Percentiles rank a stretch among this genome's conserved stretches.
Conservation (phyloP, 108 stramenopile species). For the Cyclotella kingstonii region DNA sequence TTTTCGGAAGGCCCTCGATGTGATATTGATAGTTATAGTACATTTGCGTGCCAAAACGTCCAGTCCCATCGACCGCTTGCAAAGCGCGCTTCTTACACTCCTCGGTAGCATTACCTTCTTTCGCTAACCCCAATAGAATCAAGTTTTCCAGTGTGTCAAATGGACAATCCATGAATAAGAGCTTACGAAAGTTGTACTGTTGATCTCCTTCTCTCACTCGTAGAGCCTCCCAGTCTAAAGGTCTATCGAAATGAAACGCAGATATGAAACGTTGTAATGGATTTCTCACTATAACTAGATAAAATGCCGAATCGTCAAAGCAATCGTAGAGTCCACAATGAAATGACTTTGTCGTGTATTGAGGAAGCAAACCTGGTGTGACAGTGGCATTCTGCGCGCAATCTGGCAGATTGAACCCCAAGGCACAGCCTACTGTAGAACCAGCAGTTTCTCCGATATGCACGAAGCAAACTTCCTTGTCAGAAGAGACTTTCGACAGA, state of each 20-base stretch:
- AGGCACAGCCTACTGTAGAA: constrained; percentile 11
- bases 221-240: constrained; percentile 10
- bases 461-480: constrained; percentile 1
- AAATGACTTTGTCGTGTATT: constrained; percentile 10
- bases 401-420: constrained; percentile 16
- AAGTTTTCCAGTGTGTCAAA: constrained; percentile 9
- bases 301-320: constrained; percentile 15
- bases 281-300: constrained; percentile 14
- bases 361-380: constrained; percentile 11
- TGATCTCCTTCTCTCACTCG: not conserved
- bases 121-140: constrained; percentile 2
- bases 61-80: constrained; percentile 6
- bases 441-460: constrained; percentile 21
- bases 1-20: constrained; percentile 14
- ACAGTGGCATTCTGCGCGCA: not conserved
- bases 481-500: not conserved
- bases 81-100: constrained; percentile 8
- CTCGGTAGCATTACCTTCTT: constrained; percentile 2
- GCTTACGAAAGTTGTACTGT: constrained; percentile 6
- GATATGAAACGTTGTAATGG: constrained; percentile 12
- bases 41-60: constrained; percentile 1
- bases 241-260: constrained; percentile 18
- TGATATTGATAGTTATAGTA: constrained; percentile 37
- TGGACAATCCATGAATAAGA: constrained; percentile 15
- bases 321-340: constrained; percentile 15